Conservation (phyloP, 306 rosid genomes). For the Canavalia gladiata region DNA sequence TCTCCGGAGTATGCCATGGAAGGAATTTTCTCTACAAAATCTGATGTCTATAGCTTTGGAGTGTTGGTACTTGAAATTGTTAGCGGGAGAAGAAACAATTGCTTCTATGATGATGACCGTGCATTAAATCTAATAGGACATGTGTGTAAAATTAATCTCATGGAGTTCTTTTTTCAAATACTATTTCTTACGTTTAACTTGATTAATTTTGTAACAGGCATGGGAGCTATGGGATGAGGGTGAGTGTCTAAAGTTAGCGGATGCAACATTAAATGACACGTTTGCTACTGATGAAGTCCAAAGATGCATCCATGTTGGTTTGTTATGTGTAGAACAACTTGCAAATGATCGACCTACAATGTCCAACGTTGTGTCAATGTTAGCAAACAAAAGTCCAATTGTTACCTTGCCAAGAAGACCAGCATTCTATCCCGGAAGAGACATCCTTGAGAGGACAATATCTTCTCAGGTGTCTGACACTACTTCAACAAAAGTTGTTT, state of each 20-base stretch:
- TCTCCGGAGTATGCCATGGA: no score
- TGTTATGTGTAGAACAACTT: not conserved
- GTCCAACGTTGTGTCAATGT: not conserved
- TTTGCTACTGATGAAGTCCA: not conserved
- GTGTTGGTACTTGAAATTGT: no score
- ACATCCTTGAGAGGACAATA: not conserved
- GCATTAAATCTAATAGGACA: no score
- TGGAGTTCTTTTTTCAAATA: no score
- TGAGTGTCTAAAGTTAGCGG: not conserved
- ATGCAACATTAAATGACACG: not conserved
- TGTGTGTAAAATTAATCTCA: no score
- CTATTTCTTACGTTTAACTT: no score
- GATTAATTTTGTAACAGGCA: not conserved
- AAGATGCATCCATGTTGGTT: slow-evolving; percentile 4
- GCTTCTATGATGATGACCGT: no score
- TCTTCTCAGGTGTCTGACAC: no score
- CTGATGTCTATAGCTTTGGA: no score
- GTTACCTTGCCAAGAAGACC: not conserved
- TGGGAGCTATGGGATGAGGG: slow-evolving; percentile 10
- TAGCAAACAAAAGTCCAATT: not conserved
- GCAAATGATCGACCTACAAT: not conserved
- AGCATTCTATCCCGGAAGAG: slow-evolving; percentile 2
- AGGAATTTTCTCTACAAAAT: no score
- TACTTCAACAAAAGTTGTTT: no score
- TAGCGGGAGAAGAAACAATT: no score